These are phyloP conservation scores for Phytophthora macrochlamydospora DNA, from an alignment of 352 stramenopile species.

Conservation along the genomic window DNA sequence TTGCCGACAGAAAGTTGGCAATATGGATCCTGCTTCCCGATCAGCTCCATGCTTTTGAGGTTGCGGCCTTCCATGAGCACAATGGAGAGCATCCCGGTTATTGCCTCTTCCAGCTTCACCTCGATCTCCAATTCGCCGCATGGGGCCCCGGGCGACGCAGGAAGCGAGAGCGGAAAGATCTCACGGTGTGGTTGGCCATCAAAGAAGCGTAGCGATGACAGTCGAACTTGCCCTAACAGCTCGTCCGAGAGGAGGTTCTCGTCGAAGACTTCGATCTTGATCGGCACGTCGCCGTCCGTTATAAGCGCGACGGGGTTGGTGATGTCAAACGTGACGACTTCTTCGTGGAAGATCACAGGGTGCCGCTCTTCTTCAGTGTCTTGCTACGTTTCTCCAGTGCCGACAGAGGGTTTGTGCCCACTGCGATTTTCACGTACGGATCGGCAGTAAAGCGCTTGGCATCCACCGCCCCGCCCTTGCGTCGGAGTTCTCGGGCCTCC, in stretches of 20 bases:
- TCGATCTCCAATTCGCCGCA: constrained; percentile 72
- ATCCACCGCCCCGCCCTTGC: constrained; percentile 64
- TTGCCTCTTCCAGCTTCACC: constrained; percentile 76
- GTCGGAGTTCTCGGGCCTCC: constrained; percentile 64
- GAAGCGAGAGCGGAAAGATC: constrained; percentile 60
- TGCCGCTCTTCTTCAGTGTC: constrained; percentile 82
- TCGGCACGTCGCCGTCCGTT: constrained; percentile 67
- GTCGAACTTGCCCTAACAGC: constrained; percentile 65
- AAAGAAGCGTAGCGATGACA: constrained; percentile 85
- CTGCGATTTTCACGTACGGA: constrained; percentile 80
- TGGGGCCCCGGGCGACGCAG: constrained; percentile 19
- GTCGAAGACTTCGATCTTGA: constrained; percentile 86
- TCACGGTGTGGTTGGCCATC: constrained; percentile 67
- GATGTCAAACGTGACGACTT: constrained; percentile 83
- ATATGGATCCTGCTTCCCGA: constrained; percentile 92
- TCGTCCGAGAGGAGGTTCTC: constrained; percentile 90
- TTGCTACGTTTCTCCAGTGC: constrained; percentile 78
- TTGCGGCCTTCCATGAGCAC: constrained; percentile 89
- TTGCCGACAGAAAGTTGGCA: constrained; percentile 81
- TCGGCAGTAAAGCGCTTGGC: constrained; percentile 67
- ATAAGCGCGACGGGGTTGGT: constrained; percentile 76
- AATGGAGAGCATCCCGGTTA: constrained; percentile 85
- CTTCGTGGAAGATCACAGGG: constrained; percentile 87
- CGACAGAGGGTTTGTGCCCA: constrained; percentile 76
- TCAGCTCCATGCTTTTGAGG: constrained; percentile 91